phyloP scores from a whole-genome alignment of 1,284 basidiomycete species.

The Peniophora sp. region DNA sequence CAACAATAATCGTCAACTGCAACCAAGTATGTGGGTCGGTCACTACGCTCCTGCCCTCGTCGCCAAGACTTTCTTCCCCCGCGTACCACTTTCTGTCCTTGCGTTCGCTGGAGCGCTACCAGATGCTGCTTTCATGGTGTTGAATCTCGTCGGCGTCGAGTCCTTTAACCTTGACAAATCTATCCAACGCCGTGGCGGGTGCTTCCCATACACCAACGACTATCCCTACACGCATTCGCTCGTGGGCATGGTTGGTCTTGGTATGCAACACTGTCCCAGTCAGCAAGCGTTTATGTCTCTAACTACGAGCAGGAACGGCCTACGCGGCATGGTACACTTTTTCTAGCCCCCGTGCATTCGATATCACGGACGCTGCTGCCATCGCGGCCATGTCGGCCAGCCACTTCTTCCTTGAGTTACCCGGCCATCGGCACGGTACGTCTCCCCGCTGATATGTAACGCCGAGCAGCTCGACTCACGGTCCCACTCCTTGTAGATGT shows the following conservation, averaged over 20 bases:
- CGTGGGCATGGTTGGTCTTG: slow-evolving; percentile 16
- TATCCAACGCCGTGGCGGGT: slow-evolving; percentile 14
- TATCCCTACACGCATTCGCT: slow-evolving; percentile 23
- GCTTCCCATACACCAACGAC: slow-evolving; percentile 24
- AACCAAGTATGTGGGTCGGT: slow-evolving; percentile 19
- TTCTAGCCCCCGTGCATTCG: slow-evolving; percentile 11
- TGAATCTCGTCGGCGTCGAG: slow-evolving; percentile 21
- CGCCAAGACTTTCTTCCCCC: slow-evolving; percentile 21
- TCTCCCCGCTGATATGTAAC: neutral
- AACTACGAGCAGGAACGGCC: neutral
- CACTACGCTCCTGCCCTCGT: slow-evolving; percentile 22
- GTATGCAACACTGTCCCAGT: slow-evolving; percentile 8
- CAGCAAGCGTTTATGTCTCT: slow-evolving; percentile 14
- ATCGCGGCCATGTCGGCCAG: slow-evolving; percentile 15
- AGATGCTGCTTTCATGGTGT: slow-evolving; percentile 20
- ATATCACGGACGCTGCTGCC: slow-evolving; percentile 11
- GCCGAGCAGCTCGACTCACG: neutral
- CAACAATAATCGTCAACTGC: no score
- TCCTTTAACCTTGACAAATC: slow-evolving; percentile 19
- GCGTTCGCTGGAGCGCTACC: slow-evolving; percentile 18
- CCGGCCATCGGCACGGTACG: slow-evolving; percentile 18
- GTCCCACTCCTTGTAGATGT: slow-evolving; percentile 12
- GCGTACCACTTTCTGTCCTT: slow-evolving; percentile 20
- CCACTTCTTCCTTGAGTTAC: slow-evolving; percentile 22
- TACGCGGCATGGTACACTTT: slow-evolving; percentile 11